Percentiles rank a stretch among this genome's conserved stretches.
Evolutionary conservation across 2,329 filamentous ascomycete genomes (phyloP).

Genomic region (Alternaria atra): DNA sequence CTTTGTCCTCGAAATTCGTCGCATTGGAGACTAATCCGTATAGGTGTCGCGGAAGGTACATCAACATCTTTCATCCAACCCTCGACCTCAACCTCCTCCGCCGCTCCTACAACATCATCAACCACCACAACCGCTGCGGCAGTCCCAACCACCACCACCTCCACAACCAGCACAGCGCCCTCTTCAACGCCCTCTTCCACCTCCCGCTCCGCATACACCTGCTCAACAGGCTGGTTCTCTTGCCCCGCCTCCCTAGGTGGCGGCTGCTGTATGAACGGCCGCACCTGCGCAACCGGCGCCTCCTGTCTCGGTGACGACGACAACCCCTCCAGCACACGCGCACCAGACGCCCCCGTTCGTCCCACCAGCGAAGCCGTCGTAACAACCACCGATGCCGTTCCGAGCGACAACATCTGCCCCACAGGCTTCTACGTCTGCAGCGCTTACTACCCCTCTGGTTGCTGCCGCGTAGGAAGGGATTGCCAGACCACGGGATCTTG

Average conservation of each 20-base stretch:
- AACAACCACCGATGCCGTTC: conserved; percentile 57
- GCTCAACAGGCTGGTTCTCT: conserved; percentile 56
- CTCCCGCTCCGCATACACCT: conserved; percentile 42
- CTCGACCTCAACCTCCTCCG: conserved; percentile 18
- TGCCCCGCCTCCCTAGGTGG: conserved; percentile 59
- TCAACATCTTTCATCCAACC: conserved; percentile 43
- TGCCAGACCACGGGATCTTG: conserved; percentile 81
- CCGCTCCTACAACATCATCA: conserved; percentile 33
- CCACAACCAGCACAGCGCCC: conserved; percentile 17
- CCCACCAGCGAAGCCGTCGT: conserved; percentile 54
- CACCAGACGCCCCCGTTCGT: conserved; percentile 53
- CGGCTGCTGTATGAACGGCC: conserved; percentile 60
- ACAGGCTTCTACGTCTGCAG: conserved; percentile 92
- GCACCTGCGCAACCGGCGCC: conserved; percentile 53
- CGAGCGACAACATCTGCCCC: conserved; percentile 72
- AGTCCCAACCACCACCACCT: conserved; percentile 43
- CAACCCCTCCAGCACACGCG: conserved; percentile 44
- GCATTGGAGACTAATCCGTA: conserved; percentile 1
- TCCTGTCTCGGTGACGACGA: conserved; percentile 48
- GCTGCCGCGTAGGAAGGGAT: conserved; percentile 86
- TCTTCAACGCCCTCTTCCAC: conserved; percentile 15
- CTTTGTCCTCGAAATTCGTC: accelerated
- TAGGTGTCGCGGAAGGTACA: conserved; percentile 43
- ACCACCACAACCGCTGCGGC: conserved; percentile 52
- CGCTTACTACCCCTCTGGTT: conserved; percentile 81